phyloP scores from a whole-genome alignment of 805 yeast genomes.

The Metschnikowia drakensbergensis region DNA sequence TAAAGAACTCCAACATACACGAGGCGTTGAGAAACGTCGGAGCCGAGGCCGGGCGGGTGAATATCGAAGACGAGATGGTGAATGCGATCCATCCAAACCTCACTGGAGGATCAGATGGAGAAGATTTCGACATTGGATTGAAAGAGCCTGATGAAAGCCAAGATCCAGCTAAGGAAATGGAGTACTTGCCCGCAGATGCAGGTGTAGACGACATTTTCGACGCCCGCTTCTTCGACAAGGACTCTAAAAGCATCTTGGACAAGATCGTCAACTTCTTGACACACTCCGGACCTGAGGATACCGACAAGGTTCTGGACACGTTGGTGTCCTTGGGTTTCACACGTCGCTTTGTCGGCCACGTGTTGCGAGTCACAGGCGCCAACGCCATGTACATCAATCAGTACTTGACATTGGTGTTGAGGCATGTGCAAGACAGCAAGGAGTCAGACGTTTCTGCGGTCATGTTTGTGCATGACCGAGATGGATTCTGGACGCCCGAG shows the following conservation, averaged over 20 bases:
- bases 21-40: slow-evolving; percentile 16
- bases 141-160: slow-evolving; percentile 13
- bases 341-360: slow-evolving; percentile 15
- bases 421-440: slow-evolving; percentile 4
- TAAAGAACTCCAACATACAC: slow-evolving; percentile 25
- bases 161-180: slow-evolving; percentile 11
- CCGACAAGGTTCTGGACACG: slow-evolving; percentile 10
- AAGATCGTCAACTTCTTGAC: slow-evolving; percentile 8
- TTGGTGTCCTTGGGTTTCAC: slow-evolving; percentile 15
- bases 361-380: slow-evolving; percentile 17
- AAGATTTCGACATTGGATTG: slow-evolving; percentile 11
- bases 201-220: slow-evolving; percentile 12
- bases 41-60: slow-evolving; percentile 14
- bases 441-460: slow-evolving; percentile 5
- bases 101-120: slow-evolving; percentile 8
- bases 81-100: slow-evolving; percentile 17
- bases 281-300: slow-evolving; percentile 7
- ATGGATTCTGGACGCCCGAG: slow-evolving; percentile 19
- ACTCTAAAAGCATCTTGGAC: slow-evolving; percentile 8
- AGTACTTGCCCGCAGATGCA: slow-evolving; percentile 11
- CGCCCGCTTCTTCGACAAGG: slow-evolving; percentile 9
- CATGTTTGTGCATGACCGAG: slow-evolving; percentile 8
- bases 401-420: slow-evolving; percentile 11
- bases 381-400: slow-evolving; percentile 13
- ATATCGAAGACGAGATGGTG: slow-evolving; percentile 14